Evolutionary conservation across 2,329 filamentous ascomycete species (phyloP), one percentile per base, ranked within the genome.

Genomic region (Fonsecaea pedrosoi): DNA sequence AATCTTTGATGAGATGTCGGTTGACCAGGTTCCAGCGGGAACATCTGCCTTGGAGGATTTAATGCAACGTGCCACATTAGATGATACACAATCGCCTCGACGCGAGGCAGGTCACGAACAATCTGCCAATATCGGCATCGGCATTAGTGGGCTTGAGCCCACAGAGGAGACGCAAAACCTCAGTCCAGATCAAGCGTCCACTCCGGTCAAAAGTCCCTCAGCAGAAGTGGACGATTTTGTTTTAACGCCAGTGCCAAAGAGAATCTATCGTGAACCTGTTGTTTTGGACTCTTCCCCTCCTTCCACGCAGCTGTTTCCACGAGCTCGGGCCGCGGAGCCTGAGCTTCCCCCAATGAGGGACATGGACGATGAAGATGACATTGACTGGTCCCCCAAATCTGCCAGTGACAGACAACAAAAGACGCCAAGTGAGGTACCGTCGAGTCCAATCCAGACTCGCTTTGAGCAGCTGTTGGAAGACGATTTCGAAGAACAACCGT

Each of bases 1-100:
- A 10, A 87, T 89, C 72, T 89, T 89, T 75, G 85, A 88, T 75
- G 85, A 86, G 73, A 82, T 58, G 21, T 54, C 64, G 37, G 35
- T 61, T 48, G 65, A 67, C 30, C 64, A 65, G 56, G 64, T 61
- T 38, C 42, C 56, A 15, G 42, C n/a, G 1, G 32, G 57, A 45
- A 60, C 60, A 15, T 32, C 61, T 25, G 37, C 38, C 35, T 30
- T 72, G 15, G 69, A 72, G 53, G 60, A 66, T 35, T 54, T 72
- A 53, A 72, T 72, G 70, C 68, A 71, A 56, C 59, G 65, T 21
- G 66, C 66, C 7, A 69, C 69, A 3, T 45, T 72, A 38, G 50
- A 66, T 25, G 67, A 72, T 53, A 15, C 42, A 35, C 21, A 25
- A 4, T 61, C 34, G 5, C 54, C n/a, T 15, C 42, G 37, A 55